Evolutionary conservation across 805 yeast species (phyloP).

Genomic region (Yarrowia bubula): DNA sequence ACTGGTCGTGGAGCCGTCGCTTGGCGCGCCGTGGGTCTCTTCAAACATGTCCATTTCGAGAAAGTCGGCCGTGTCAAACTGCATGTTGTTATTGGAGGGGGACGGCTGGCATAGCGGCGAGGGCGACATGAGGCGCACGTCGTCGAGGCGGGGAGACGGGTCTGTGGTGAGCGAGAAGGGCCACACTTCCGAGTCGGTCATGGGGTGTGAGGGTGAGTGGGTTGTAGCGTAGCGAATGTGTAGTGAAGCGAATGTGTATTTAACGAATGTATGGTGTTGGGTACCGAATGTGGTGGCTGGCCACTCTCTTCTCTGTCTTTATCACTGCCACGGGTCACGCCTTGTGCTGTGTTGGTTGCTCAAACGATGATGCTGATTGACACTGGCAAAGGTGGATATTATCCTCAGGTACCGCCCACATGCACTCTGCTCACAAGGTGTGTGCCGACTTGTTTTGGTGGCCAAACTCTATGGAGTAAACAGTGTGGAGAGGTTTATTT

Average conservation of each 20-base stretch:
- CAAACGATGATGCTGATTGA: background rate
- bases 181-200: slow-evolving; percentile 25
- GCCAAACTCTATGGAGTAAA: slow-evolving; percentile 6
- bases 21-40: background rate
- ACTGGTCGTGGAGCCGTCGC: background rate
- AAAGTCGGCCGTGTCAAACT: slow-evolving; percentile 19
- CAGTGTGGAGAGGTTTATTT: background rate
- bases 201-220: background rate
- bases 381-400: background rate
- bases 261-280: background rate
- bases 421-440: slow-evolving; percentile 26
- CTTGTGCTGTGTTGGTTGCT: background rate
- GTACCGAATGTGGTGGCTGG: background rate
- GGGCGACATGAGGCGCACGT: slow-evolving; percentile 7
- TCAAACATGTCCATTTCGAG: slow-evolving; percentile 24
- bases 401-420: slow-evolving; percentile 2
- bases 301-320: too few relatives aligned
- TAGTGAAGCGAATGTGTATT: background rate
- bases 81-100: background rate
- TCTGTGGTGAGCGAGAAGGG: slow-evolving; percentile 16
- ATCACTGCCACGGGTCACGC: too few relatives aligned
- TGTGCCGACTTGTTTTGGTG: slow-evolving; percentile 26
- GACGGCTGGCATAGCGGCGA: slow-evolving; percentile 24
- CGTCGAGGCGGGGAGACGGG: slow-evolving; percentile 16
- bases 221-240: background rate